A percentile compares a stretch with the other conserved stretches of the same genome.
Conservation (phyloP, 2,329 filamentous ascomycete genomes). For the Teratosphaeria gauchensis region DNA sequence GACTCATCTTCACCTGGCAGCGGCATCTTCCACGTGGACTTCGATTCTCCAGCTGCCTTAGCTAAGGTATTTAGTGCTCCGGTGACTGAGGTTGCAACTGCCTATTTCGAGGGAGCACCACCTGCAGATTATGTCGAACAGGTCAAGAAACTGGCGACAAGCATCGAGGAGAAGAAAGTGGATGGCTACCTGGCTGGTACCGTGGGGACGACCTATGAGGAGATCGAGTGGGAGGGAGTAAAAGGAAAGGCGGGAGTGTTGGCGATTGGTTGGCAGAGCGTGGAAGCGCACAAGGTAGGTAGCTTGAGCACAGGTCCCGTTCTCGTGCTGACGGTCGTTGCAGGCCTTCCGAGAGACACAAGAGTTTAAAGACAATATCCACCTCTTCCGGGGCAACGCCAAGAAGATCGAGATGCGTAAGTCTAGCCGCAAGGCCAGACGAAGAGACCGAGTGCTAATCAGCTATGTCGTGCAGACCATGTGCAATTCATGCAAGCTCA, state of each 20-base stretch:
- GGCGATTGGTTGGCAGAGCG: conserved; percentile 44
- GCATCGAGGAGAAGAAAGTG: conserved; percentile 22
- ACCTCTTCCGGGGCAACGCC: conserved; percentile 1
- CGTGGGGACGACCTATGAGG: conserved; percentile 18
- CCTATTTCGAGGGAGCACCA: conserved; percentile 34
- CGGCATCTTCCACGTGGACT: conserved; percentile 26
- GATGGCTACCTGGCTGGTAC: conserved; percentile 13
- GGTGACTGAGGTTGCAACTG: conserved; percentile 40
- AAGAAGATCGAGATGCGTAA: conserved; percentile 6
- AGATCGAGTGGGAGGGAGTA: conserved; percentile 22
- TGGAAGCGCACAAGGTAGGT: conserved; percentile 38
- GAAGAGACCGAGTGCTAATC: background rate
- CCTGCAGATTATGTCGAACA: conserved; percentile 23
- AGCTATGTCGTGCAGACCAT: background rate
- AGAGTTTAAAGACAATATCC: conserved; percentile 34
- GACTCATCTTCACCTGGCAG: conserved; percentile 7
- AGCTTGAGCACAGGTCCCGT: background rate
- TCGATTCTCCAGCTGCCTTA: conserved; percentile 16
- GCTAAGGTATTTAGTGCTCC: conserved; percentile 28
- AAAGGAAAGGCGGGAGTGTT: conserved; percentile 34
- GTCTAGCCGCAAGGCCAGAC: background rate
- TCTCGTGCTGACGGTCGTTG: background rate
- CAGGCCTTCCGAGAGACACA: conserved; percentile 32
- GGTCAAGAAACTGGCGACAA: conserved; percentile 30
- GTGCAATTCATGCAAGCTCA: conserved; percentile 1